Evolutionary conservation across 176 grass and related monocot genomes (phyloP).

Genomic region (Coix lacrymajobi): DNA sequence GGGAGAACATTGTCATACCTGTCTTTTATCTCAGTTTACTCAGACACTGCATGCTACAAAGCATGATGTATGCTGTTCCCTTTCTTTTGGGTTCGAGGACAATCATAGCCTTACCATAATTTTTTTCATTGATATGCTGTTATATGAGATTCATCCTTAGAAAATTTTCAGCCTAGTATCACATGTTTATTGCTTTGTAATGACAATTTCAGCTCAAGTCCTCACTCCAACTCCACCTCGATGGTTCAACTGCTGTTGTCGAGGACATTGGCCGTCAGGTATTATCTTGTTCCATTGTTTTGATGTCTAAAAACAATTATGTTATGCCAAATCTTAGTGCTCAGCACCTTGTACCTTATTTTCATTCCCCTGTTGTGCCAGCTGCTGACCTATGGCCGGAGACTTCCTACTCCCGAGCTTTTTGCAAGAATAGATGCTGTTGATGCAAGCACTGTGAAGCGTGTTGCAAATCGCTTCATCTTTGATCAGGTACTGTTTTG

Average conservation of each 20-base stretch:
- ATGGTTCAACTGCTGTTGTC: slow-evolving; percentile 81
- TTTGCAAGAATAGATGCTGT: slow-evolving; percentile 99
- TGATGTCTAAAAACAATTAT: background rate
- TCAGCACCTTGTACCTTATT: background rate
- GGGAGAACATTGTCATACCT: background rate
- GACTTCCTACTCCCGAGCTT: slow-evolving; percentile 81
- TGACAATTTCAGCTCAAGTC: slow-evolving; percentile 85
- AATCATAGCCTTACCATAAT: slow-evolving; percentile 13
- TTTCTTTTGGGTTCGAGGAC: background rate
- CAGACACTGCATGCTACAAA: background rate
- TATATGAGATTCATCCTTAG: background rate
- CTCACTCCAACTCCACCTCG: slow-evolving; percentile 92
- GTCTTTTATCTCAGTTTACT: background rate
- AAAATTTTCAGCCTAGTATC: background rate
- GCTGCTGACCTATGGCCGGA: slow-evolving; percentile 89
- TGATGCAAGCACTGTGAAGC: slow-evolving; percentile 84
- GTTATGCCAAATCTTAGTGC: background rate
- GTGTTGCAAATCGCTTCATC: slow-evolving; percentile 97
- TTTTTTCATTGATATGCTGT: background rate
- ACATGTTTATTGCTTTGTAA: slow-evolving; percentile 20
- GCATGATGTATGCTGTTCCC: background rate
- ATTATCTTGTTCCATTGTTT: background rate
- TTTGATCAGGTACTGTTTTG: slow-evolving; percentile 82
- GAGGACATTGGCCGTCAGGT: slow-evolving; percentile 99
- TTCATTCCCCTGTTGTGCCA: slow-evolving; percentile 25